A percentile compares a stretch with the other conserved stretches of the same genome.
Conservation (phyloP, 2,329 filamentous ascomycete species). For the Xylaria hypoxylon region DNA sequence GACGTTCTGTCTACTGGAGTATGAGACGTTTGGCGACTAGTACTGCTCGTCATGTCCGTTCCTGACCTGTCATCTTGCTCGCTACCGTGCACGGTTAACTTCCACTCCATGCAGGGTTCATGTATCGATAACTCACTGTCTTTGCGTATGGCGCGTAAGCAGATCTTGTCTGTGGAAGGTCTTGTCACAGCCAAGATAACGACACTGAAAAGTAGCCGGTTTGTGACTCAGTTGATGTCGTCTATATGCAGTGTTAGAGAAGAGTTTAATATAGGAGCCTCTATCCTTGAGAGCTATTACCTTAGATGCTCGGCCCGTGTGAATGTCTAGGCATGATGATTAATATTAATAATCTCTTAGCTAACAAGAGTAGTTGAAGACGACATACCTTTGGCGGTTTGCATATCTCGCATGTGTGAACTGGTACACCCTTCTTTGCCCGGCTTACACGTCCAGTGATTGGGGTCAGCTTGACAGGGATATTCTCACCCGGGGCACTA, state of each 20-base stretch:
- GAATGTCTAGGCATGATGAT: conserved; percentile 62
- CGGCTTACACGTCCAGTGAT: conserved; percentile 68
- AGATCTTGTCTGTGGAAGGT: conserved; percentile 70
- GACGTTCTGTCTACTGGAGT: conserved; percentile 41
- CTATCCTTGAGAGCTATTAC: conserved; percentile 52
- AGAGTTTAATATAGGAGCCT: background rate
- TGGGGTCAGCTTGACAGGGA: conserved; percentile 64
- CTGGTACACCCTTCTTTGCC: conserved; percentile 69
- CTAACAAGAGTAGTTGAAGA: conserved; percentile 5
- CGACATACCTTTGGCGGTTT: conserved; percentile 62
- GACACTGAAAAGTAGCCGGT: conserved; percentile 64
- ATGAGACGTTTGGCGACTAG: conserved; percentile 48
- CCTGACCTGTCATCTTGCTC: conserved; percentile 59
- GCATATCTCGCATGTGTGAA: conserved; percentile 66
- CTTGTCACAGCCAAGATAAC: conserved; percentile 65
- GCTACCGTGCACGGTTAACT: conserved; percentile 48
- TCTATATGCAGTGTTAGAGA: conserved; percentile 54
- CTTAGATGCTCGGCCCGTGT: conserved; percentile 72
- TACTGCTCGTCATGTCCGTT: conserved; percentile 42
- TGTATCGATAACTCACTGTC: conserved; percentile 57
- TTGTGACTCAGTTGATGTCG: conserved; percentile 72
- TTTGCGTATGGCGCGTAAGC: conserved; percentile 66
- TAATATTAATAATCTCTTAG: conserved; percentile 18
- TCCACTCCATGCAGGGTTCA: conserved; percentile 20
- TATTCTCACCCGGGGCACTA: conserved; percentile 49